Conservation (phyloP, 1,139 yeast species). For the Magnusiomyces suaveolens region DNA sequence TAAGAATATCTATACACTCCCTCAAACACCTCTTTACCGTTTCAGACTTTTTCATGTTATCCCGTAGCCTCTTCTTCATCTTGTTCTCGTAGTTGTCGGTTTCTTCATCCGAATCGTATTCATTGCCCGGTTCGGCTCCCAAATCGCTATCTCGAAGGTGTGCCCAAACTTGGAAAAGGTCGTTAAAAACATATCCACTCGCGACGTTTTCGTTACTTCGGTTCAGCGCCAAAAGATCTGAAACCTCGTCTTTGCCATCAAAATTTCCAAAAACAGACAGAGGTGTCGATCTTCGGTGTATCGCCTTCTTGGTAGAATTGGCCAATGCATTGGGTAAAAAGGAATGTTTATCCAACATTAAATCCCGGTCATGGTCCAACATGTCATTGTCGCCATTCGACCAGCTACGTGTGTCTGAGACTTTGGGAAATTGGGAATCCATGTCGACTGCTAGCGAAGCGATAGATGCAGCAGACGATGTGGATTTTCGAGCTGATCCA, state of each 20-base stretch:
- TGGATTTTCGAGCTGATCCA: background rate
- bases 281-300: background rate
- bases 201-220: background rate
- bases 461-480: background rate
- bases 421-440: background rate
- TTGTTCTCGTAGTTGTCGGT: background rate
- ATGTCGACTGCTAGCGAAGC: background rate
- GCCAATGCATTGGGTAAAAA: background rate
- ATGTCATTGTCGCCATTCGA: background rate
- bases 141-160: background rate
- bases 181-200: background rate
- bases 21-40: background rate
- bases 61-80: background rate
- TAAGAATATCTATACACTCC: background rate
- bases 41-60: background rate
- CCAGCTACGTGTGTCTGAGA: background rate
- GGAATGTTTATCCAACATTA: too few relatives aligned
- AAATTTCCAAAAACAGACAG: background rate
- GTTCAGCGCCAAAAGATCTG: background rate
- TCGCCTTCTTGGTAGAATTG: background rate
- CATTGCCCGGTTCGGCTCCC: background rate
- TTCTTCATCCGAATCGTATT: background rate
- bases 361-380: background rate
- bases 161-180: background rate
- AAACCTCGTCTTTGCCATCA: background rate